A percentile compares a stretch with the other conserved stretches of the same genome.
These are phyloP conservation scores for Cystobasidium tubakii DNA, from an alignment of 768 basidiomycete species.

Conservation along the genomic window DNA sequence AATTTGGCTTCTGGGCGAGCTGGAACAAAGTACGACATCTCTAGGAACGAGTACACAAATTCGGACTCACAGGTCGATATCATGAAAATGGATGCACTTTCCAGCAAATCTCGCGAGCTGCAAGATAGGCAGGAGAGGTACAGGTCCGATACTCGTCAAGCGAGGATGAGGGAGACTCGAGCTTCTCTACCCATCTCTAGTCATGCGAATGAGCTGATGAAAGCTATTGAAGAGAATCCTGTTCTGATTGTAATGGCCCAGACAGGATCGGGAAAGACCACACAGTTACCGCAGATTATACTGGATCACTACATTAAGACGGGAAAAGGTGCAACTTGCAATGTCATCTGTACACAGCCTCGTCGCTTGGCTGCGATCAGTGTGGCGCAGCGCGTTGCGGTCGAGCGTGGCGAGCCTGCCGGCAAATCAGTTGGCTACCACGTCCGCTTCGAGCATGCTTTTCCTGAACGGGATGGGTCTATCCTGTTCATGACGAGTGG, in stretches of 20 bases:
- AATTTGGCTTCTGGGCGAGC: background rate
- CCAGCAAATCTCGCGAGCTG: conserved; percentile 61
- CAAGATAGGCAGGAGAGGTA: conserved; percentile 58
- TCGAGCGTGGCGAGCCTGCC: conserved; percentile 68
- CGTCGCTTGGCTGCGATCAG: conserved; percentile 84
- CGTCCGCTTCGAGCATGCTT: conserved; percentile 78
- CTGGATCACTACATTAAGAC: conserved; percentile 72
- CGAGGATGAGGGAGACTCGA: conserved; percentile 64
- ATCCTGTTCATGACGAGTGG: conserved; percentile 92
- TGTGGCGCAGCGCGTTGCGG: conserved; percentile 82
- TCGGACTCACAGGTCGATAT: background rate
- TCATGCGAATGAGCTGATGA: conserved; percentile 61
- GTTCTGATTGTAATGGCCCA: conserved; percentile 84
- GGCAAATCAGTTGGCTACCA: conserved; percentile 80
- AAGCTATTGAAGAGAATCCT: conserved; percentile 66
- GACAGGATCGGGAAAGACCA: conserved; percentile 89
- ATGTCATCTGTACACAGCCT: conserved; percentile 88
- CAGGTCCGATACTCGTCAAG: conserved; percentile 58
- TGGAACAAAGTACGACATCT: background rate
- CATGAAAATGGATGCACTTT: conserved; percentile 42
- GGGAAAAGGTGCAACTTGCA: conserved; percentile 76
- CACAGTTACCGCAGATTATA: conserved; percentile 86
- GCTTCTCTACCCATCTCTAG: conserved; percentile 68
- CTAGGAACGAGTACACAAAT: conserved; percentile 7
- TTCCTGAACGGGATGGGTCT: conserved; percentile 71